Evolutionary conservation across 371 early-diverging fungal species (phyloP).

Genomic region (Vairimorpha ceranae): DNA sequence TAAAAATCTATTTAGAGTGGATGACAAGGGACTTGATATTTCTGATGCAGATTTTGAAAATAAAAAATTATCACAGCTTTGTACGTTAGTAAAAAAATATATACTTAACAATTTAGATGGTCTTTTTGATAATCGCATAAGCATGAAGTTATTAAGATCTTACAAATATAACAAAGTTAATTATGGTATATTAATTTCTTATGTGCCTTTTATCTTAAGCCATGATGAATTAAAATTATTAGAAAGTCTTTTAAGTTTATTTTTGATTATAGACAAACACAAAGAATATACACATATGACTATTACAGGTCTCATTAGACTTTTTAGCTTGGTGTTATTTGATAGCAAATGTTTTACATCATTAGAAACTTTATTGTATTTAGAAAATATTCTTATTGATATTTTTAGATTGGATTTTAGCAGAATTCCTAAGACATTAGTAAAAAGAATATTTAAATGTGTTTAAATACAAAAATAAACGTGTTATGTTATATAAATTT

Average conservation of each 20-base stretch:
- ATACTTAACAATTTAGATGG: conserved; percentile 22
- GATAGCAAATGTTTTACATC: conserved; percentile 15
- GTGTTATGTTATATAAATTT: conserved; percentile 4
- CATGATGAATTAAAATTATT: conserved; percentile 11
- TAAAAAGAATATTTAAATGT: conserved; percentile 11
- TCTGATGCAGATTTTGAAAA: background rate
- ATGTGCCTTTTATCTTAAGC: conserved; percentile 29
- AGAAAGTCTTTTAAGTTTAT: conserved; percentile 4
- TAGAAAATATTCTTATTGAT: conserved; percentile 15
- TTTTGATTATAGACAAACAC: conserved; percentile 8
- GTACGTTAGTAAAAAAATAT: conserved; percentile 14
- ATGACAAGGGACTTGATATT: background rate
- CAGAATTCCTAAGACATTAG: conserved; percentile 8
- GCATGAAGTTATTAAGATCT: conserved; percentile 1
- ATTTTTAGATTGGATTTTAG: conserved; percentile 16
- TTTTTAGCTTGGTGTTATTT: conserved; percentile 27
- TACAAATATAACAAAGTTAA: background rate
- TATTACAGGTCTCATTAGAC: conserved; percentile 10
- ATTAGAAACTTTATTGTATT: background rate
- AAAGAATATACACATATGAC: conserved; percentile 25
- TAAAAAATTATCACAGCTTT: background rate
- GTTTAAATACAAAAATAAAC: conserved; percentile 15
- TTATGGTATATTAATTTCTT: conserved; percentile 11
- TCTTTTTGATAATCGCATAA: conserved; percentile 1
- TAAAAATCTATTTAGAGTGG: background rate